Base-by-base conservation (phyloP, 2,329 filamentous ascomycete species). In the Dactylellina sp. region DNA sequence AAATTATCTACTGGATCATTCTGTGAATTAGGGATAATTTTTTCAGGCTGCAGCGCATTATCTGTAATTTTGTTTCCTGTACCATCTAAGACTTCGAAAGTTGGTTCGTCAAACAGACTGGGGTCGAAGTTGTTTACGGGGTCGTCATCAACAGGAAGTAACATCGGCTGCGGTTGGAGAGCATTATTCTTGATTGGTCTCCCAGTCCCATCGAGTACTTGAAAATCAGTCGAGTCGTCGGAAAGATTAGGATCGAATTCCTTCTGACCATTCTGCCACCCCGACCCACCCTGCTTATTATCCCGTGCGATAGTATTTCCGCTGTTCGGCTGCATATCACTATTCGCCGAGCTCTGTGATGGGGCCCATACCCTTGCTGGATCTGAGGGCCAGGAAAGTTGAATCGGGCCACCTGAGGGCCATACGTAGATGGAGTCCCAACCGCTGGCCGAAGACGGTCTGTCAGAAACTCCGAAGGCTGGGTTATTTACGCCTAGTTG, bases 401-500 rank as follows among this genome's bases (percentile, higher is more conserved):
- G 63, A 42, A 47, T 18, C 9, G 66, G 37, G 2, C 28, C 28
- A 14, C 22, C 32, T 9, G 57, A 63, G 0, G 65, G 65, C 65
- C 57, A 71, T 37, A 64, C 44, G 14, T 61, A 62, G 5, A 46
- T 39, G 24, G 22, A 42, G 22, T 63, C 59, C 47, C 20, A 32
- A 22, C 20, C 47, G 20, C 1, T 35, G 7, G 59, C 11, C 32
- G 32, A 5, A 55, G 39, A 57, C 2, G 60, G 60, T 6, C 42
- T 32, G 18, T 40, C 20, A 12, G 22, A 25, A 1, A 22, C 42
- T 6, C 37, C 18, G 28, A 63, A 63, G 16, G 24, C 50, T 47
- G 65, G 65, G 25, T 71, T 63, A 57, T 71, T 25, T 7, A 52
- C 7, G 9, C 65, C 65, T 2, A 28, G 14, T 18, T 50, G 32